Base-by-base conservation (phyloP, 176 grass and related monocot genomes). In the Musa beccarii region DNA sequence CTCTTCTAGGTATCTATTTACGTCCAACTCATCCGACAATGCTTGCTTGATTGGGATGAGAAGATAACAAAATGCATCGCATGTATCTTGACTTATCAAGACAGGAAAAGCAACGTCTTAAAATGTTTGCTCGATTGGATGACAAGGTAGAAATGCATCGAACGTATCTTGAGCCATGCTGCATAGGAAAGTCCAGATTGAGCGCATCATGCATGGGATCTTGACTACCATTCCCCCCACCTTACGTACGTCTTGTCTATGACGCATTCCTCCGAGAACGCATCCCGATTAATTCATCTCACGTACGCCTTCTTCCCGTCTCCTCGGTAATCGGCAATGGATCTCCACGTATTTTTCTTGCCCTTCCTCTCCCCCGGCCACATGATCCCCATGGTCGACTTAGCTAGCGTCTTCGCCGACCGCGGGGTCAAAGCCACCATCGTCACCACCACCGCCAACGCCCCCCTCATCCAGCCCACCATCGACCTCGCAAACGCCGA, bases 331-430 rank as follows among this genome's bases (percentile, higher is more conserved):
- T 34, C 29, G 29, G 8, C 15, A 14, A 61, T 61, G 57, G 57
- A 61, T n/a, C 73, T 93, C 43, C 90, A 83, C 80, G 80, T 93
- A 51, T 79, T 93, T 22, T 81, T 93, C 80, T 76, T 93, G 19
- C 90, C 90, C 11, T 87, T 83, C 71, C 49, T 87, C 19, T 77
- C 80, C 1, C 81, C 78, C 1, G 87, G 90, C 0, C 90, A 93
- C 63, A 79, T 89, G 66, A 79, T 92, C n/a, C 87, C 90, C 10
- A 12, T 68, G 28, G 79, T 81, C 3, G 90, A 93, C 76, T 73
- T 93, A 65, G 84, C 84, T 22, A 68, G 84, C 1, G 20, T 85
- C 52, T 89, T 89, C 54, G 76, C 90, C 19, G 9, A 72, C 20
- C 82, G 80, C 2, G 90, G 87, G 0, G 82, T 87, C 69, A 89